Conservation (phyloP, 148 eudicot genomes). For the Vaccinium darrowii region DNA sequence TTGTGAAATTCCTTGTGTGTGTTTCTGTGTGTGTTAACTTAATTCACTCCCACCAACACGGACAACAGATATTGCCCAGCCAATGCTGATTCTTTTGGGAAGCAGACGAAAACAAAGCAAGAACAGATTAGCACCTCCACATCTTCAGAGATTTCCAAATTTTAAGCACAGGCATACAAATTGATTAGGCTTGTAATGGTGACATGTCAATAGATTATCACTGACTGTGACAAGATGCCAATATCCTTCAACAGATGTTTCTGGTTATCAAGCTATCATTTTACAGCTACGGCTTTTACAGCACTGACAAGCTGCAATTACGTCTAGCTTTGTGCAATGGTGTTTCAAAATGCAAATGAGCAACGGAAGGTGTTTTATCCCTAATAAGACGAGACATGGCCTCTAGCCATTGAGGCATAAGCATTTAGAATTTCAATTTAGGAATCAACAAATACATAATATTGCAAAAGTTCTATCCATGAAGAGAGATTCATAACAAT, state of each 20-base stretch:
- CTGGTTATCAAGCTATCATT: background rate
- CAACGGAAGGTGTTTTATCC: background rate
- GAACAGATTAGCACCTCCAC: background rate
- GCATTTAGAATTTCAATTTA: background rate
- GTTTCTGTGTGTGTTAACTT: too few species aligned
- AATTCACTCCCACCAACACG: too few species aligned
- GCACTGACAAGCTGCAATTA: background rate
- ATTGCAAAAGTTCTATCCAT: background rate
- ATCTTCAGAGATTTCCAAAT: background rate
- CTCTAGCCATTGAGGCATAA: background rate
- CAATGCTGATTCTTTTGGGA: background rate
- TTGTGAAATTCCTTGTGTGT: too few species aligned
- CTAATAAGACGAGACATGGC: background rate
- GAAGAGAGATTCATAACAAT: background rate
- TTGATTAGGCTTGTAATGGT: background rate
- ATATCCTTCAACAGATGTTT: background rate
- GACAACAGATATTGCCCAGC: background rate
- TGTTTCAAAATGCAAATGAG: background rate
- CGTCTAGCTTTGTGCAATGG: background rate
- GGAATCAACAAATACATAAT: background rate
- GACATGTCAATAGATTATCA: background rate
- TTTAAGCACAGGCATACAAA: background rate
- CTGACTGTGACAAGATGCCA: background rate
- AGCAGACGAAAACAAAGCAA: slow-evolving; percentile 8
- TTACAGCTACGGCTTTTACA: background rate